These are phyloP conservation scores for Labyrinthula sp. DNA, from an alignment of 352 stramenopile species.

Conservation along the genomic window DNA sequence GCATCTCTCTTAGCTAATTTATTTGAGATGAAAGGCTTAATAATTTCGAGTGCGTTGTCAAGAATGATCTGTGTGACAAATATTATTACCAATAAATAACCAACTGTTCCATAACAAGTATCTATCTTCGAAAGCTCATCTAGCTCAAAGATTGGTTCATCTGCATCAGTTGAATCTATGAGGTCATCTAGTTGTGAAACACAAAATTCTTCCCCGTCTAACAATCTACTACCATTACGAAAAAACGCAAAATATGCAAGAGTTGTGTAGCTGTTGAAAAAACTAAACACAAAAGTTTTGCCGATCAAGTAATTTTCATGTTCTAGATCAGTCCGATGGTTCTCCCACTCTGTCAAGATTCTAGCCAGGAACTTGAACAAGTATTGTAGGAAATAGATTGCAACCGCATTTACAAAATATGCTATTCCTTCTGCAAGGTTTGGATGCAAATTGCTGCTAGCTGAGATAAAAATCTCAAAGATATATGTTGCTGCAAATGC, in stretches of 20 bases:
- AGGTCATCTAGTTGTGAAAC: conserved; percentile 7
- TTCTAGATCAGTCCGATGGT: conserved; percentile 83
- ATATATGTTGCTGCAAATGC: conserved; percentile 36
- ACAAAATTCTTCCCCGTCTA: conserved; percentile 43
- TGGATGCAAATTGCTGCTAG: background rate
- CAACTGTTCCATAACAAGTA: conserved; percentile 60
- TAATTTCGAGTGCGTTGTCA: conserved; percentile 26
- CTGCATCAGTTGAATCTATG: conserved; percentile 6
- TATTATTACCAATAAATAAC: conserved; percentile 65
- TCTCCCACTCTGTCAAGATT: conserved; percentile 80
- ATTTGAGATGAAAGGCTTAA: conserved; percentile 21
- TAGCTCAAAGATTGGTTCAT: conserved; percentile 4
- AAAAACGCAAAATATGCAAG: conserved; percentile 73
- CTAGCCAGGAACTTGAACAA: conserved; percentile 66
- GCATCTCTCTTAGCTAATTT: conserved; percentile 3
- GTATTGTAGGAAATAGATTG: conserved; percentile 75
- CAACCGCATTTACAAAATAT: conserved; percentile 47
- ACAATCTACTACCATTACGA: conserved; percentile 41
- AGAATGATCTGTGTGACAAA: conserved; percentile 37
- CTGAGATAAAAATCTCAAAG: conserved; percentile 33
- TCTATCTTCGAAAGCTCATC: conserved; percentile 6
- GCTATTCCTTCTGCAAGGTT: conserved; percentile 7
- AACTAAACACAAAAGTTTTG: conserved; percentile 92
- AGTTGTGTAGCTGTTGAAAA: conserved; percentile 68
- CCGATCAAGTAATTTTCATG: conserved; percentile 84